Evolutionary conservation across 495 filamentous ascomycete genomes (phyloP).

Genomic region (Hypoxylon intermedium): DNA sequence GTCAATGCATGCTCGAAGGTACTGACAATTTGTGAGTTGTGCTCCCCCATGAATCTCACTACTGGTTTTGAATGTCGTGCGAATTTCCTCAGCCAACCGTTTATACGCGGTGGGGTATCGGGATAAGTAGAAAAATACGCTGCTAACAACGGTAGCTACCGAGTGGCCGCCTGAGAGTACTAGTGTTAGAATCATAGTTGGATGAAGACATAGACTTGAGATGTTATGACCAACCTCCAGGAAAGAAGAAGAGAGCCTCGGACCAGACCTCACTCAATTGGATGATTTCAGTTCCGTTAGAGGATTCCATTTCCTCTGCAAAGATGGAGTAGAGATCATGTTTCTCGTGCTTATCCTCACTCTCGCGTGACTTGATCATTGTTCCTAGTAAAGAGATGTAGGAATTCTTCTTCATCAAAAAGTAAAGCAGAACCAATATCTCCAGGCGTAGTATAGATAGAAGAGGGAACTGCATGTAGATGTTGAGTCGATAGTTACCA

Average conservation of each 20-base stretch:
- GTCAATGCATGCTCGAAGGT: constrained; percentile 58
- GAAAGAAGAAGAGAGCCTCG: neutral
- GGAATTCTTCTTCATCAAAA: no score
- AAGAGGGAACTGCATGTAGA: constrained; percentile 8
- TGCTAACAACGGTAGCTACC: no score
- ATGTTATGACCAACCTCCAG: no score
- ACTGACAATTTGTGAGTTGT: constrained; percentile 57
- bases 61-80: neutral
- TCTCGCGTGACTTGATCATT: constrained; percentile 9
- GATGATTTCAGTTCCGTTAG: neutral
- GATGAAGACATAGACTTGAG: no score
- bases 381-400: neutral
- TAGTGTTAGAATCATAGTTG: no score
- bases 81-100: neutral
- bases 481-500: constrained; percentile 3
- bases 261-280: neutral
- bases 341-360: constrained; percentile 11
- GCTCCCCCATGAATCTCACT: constrained; percentile 33
- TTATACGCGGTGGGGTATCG: neutral
- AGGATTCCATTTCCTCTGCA: constrained; percentile 45
- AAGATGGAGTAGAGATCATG: constrained; percentile 37
- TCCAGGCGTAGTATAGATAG: neutral
- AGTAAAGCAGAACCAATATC: neutral
- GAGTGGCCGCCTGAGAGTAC: no score
- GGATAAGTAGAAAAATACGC: neutral